Conservation (phyloP, 495 filamentous ascomycete species). For the Podospora pseudoanserina region DNA sequence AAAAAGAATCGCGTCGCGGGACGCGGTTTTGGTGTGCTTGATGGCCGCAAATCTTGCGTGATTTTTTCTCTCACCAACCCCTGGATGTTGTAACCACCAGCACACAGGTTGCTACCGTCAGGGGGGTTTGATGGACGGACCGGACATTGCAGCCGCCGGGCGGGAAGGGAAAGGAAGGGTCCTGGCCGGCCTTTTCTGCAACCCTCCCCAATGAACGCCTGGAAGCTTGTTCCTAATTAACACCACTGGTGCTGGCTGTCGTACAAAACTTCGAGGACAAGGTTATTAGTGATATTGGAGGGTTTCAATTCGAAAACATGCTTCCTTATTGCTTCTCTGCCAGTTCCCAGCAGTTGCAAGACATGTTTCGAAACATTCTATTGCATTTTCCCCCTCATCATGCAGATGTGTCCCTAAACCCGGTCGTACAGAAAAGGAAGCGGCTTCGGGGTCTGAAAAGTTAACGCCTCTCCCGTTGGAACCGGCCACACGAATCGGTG, state of each 20-base stretch:
- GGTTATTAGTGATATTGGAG: background rate
- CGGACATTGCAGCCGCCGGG: constrained; percentile 4
- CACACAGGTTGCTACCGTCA: background rate
- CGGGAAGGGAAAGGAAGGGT: background rate
- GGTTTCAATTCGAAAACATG: background rate
- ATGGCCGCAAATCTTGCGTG: background rate
- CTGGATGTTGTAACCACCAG: background rate
- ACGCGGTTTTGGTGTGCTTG: background rate
- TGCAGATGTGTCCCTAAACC: background rate
- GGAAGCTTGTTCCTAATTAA: background rate
- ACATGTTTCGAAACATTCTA: background rate
- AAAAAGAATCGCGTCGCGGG: background rate
- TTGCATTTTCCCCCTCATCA: background rate
- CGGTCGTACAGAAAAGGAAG: background rate
- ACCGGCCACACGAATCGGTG: background rate
- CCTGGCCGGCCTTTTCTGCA: background rate
- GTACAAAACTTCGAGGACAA: background rate
- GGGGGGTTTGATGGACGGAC: constrained; percentile 1
- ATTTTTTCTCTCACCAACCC: background rate
- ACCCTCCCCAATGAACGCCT: background rate
- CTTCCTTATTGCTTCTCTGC: constrained; percentile 1
- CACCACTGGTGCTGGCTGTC: background rate
- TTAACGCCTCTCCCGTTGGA: constrained; percentile 10
- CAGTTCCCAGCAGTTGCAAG: background rate
- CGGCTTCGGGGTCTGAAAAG: background rate